phyloP scores from a whole-genome alignment of 441 rosid species.

The Rhodomyrtus psidioides region DNA sequence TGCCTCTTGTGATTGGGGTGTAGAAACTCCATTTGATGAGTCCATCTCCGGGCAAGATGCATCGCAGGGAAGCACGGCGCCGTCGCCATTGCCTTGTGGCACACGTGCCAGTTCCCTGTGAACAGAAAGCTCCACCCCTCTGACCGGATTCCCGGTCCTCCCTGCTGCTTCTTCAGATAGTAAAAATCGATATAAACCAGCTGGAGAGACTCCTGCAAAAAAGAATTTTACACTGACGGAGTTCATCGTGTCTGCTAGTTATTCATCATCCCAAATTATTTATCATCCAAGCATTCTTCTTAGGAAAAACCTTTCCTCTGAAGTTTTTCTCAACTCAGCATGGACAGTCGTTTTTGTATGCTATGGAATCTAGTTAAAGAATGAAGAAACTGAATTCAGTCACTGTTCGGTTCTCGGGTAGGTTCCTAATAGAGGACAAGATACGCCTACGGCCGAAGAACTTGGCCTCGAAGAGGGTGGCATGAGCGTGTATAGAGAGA shows the following conservation, averaged over 20 bases:
- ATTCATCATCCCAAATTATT: too few relatives aligned
- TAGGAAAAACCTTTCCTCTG: background rate
- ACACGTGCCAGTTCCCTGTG: slow-evolving; percentile 43
- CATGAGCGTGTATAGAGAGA: slow-evolving; percentile 18
- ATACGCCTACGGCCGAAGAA: slow-evolving; percentile 51
- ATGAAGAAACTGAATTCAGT: slow-evolving; percentile 9
- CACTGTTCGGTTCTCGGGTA: slow-evolving; percentile 27
- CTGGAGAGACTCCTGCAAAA: background rate
- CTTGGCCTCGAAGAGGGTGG: slow-evolving; percentile 45
- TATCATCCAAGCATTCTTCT: too few relatives aligned
- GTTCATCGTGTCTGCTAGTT: background rate
- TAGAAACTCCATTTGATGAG: slow-evolving; percentile 10
- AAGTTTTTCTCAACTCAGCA: background rate
- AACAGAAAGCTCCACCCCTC: slow-evolving; percentile 37
- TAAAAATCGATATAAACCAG: slow-evolving; percentile 36
- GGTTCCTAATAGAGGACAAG: slow-evolving; percentile 37
- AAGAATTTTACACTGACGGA: background rate
- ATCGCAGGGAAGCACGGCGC: slow-evolving; percentile 32
- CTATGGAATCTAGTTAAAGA: background rate
- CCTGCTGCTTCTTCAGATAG: slow-evolving; percentile 46
- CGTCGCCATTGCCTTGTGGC: slow-evolving; percentile 35
- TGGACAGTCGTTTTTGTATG: background rate
- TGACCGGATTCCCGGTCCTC: slow-evolving; percentile 37
- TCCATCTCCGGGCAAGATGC: slow-evolving; percentile 30
- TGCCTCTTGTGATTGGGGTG: slow-evolving; percentile 19